Conservation (phyloP, 2,329 filamentous ascomycete species). For the Nemania sp. region DNA sequence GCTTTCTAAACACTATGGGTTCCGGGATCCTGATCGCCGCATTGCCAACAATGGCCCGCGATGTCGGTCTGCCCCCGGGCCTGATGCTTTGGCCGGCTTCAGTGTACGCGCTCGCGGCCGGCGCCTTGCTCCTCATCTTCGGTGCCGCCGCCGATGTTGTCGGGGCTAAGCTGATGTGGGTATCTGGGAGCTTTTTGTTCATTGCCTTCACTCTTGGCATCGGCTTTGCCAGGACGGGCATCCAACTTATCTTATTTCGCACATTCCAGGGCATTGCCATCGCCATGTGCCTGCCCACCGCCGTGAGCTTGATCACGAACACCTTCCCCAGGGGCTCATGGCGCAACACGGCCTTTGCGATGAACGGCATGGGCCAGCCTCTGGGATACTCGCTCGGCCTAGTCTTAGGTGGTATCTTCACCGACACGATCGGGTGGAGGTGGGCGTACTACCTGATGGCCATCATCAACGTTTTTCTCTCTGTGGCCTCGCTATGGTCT, state of each 20-base stretch:
- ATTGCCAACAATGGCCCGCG: conserved; percentile 54
- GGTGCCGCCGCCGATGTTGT: conserved; percentile 42
- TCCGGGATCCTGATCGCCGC: conserved; percentile 55
- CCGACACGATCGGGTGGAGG: conserved; percentile 55
- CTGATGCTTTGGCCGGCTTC: conserved; percentile 46
- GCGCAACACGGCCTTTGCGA: conserved; percentile 48
- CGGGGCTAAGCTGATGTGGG: conserved; percentile 31
- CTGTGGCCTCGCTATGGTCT: conserved; percentile 45
- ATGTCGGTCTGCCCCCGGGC: conserved; percentile 49
- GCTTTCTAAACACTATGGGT: conserved; percentile 54
- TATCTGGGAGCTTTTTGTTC: conserved; percentile 36
- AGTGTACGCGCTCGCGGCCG: conserved; percentile 36
- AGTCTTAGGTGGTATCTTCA: conserved; percentile 56
- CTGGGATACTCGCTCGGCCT: conserved; percentile 56
- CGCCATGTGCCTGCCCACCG: conserved; percentile 41
- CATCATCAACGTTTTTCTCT: conserved; percentile 46
- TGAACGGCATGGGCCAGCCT: conserved; percentile 53
- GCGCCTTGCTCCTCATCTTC: conserved; percentile 37
- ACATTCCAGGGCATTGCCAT: conserved; percentile 37
- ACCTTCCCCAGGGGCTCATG: conserved; percentile 31
- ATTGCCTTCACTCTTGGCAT: conserved; percentile 34
- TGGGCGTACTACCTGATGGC: conserved; percentile 51
- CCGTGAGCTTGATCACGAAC: conserved; percentile 36
- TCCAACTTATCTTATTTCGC: conserved; percentile 41
- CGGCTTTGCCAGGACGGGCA: conserved; percentile 29